Conservation (phyloP, 345 rosid species). For the Lenwebbia sp. region DNA sequence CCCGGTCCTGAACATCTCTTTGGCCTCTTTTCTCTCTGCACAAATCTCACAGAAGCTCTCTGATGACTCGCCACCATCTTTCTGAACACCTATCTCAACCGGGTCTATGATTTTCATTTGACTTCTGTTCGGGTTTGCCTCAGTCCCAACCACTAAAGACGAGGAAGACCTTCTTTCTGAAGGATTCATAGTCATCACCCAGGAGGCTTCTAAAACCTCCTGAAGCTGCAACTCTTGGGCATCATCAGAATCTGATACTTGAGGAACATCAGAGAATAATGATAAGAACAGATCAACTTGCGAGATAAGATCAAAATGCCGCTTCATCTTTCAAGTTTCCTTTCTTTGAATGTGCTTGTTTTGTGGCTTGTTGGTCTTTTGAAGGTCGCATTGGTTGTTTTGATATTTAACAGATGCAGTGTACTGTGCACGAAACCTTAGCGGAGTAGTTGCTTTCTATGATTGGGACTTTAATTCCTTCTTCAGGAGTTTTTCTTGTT, state of each 20-base stretch:
- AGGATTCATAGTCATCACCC: not conserved
- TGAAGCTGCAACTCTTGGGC: not conserved
- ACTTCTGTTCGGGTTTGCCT: not conserved
- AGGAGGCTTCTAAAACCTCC: not conserved
- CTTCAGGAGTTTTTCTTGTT: not conserved
- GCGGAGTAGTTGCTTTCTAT: not conserved
- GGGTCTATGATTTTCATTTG: not conserved
- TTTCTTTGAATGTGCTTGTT: not conserved
- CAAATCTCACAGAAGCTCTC: slow-evolving; percentile 41
- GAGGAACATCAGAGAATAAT: not conserved
- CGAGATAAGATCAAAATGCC: not conserved
- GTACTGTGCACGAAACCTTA: not conserved
- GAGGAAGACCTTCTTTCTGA: not conserved
- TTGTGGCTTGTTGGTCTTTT: not conserved
- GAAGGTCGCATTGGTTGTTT: not conserved
- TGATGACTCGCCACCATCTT: slow-evolving; percentile 5
- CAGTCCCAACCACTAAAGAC: not conserved
- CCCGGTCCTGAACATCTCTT: slow-evolving; percentile 21
- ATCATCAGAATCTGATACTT: not conserved
- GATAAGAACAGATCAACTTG: not conserved
- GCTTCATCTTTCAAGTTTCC: not conserved
- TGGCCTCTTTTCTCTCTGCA: slow-evolving; percentile 25
- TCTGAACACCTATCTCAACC: not conserved
- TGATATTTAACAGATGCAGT: not conserved
- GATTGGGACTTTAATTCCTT: not conserved